Evolutionary conservation across 805 yeast genomes (phyloP).

Genomic region (Maudiozyma turicensis): DNA sequence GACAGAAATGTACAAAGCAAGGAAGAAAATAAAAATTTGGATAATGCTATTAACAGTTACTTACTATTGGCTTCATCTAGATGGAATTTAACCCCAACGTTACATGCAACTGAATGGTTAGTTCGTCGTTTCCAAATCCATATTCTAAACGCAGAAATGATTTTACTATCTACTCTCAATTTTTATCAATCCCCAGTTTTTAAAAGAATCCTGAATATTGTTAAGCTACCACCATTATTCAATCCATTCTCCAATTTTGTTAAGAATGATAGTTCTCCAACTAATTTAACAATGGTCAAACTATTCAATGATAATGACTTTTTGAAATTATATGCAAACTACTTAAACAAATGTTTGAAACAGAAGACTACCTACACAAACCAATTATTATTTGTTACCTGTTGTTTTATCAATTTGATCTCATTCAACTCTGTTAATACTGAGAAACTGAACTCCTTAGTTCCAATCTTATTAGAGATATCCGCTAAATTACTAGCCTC

Average conservation of each 20-base stretch:
- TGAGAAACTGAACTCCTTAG: slow-evolving; percentile 37
- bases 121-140: slow-evolving; percentile 85
- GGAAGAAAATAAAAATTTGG: slow-evolving; percentile 67
- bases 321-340: slow-evolving; percentile 54
- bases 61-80: slow-evolving; percentile 66
- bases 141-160: slow-evolving; percentile 62
- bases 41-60: slow-evolving; percentile 66
- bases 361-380: slow-evolving; percentile 53
- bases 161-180: slow-evolving; percentile 70
- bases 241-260: slow-evolving; percentile 62
- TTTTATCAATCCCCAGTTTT: slow-evolving; percentile 68
- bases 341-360: slow-evolving; percentile 35
- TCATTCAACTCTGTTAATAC: slow-evolving; percentile 39
- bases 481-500: slow-evolving; percentile 46
- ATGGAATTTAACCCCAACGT: slow-evolving; percentile 63
- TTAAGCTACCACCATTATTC: slow-evolving; percentile 73
- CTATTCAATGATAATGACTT: slow-evolving; percentile 64
- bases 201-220: slow-evolving; percentile 61
- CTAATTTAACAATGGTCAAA: slow-evolving; percentile 57
- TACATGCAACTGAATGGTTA: slow-evolving; percentile 88
- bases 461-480: slow-evolving; percentile 50
- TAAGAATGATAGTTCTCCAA: slow-evolving; percentile 52
- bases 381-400: slow-evolving; percentile 70
- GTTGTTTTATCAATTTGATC: slow-evolving; percentile 56
- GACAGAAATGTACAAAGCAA: slow-evolving; percentile 77